Base-by-base conservation (phyloP, 208 protist species). In the Leishmania arabica region DNA sequence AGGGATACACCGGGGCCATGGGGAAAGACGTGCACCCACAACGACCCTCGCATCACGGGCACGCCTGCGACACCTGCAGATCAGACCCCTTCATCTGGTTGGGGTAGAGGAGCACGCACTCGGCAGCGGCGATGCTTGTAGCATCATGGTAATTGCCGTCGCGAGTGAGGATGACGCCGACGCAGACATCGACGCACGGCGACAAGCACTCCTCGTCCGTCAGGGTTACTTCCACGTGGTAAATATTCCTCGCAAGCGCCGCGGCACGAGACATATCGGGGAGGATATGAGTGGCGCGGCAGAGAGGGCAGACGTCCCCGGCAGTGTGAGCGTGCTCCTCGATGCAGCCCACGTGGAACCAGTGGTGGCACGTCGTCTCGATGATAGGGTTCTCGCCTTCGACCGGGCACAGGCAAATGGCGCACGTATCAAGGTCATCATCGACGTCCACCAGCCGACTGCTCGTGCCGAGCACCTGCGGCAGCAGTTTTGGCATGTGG, bases 321-420 rank as follows among this genome's bases (percentile, higher is more conserved):
- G 81, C 82, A 69, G 84, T 91, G n/a, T 77, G 81, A 7, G 74
- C 40, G 79, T 86, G 85, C 54, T 90, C 85, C 79, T 88, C 82
- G 19, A 93, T 90, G 82, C 92, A 95, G 42, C 87, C 79, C 2
- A 93, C 92, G 71, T 95, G 92, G 60, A 93, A 93, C 71, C 82
- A 90, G 69, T 93, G 92, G n/a, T 86, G 75, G 79, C 92, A 95
- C 40, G 24, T 77, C n/a, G 89, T 91, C 73, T 86, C 77, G 17
- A 93, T 80, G n/a, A 90, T 84, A 9, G 88, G 86, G 47, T 65
- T 73, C 19, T 82, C 86, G 72, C 86, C 79, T 7, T 65, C 78
- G 9, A 95, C 78, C 0, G 75, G 60, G 47, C 84, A 81, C 5
- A 93, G 81, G 47, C 92, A 95, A 54, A 93, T 90, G 13, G 80